Evolutionary conservation across 305 asterid genomes (phyloP), one percentile per base, ranked within the genome.

Genomic region (Fraxinus ornus): DNA sequence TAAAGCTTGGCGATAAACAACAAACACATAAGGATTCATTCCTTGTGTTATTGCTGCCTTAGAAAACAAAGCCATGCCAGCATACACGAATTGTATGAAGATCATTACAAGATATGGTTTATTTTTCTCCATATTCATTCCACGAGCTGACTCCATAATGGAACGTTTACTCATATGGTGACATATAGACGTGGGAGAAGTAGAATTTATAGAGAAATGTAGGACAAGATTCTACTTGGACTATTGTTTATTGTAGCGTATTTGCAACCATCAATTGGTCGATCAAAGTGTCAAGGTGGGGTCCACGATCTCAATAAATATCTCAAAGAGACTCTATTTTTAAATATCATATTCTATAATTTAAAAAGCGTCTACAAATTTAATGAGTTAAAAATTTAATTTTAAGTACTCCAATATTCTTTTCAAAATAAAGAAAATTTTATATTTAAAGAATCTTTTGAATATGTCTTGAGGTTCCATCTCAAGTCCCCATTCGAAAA

Each of bases 1-100:
- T 1, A 80, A 79, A 36, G 84, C 82, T 84, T 84, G 87, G 2
- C 87, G 82, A 81, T 80, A 81, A 80, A 72, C 87, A 7, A 84
- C 87, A 73, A 84, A 84, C 13, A 90, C 78, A 0, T 86, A 80
- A 82, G 94, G 88, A 73, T 87, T 92, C 89, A 88, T 88, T 17
- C 95, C 95, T 2, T 89, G 75, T 73, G 91, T 84, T 3, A 91
- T 83, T 7, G 93, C 87, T 22, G 91, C 91, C 76, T 91, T 91
- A 10, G 89, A 83, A 1, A 91, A 80, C 71, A 91, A 55, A 22
- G 87, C 83, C 95, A 89, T 88, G 15, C 90, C 95, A 0, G 84
- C 64, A 39, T 57, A 80, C 3, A 79, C 76, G 32, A 84, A 80
- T 19, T 84, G 84, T 10, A 77, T 77, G 35, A 84, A 71, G 75